Base-by-base conservation (phyloP, 2,329 filamentous ascomycete species). In the Talaromyces sp. region DNA sequence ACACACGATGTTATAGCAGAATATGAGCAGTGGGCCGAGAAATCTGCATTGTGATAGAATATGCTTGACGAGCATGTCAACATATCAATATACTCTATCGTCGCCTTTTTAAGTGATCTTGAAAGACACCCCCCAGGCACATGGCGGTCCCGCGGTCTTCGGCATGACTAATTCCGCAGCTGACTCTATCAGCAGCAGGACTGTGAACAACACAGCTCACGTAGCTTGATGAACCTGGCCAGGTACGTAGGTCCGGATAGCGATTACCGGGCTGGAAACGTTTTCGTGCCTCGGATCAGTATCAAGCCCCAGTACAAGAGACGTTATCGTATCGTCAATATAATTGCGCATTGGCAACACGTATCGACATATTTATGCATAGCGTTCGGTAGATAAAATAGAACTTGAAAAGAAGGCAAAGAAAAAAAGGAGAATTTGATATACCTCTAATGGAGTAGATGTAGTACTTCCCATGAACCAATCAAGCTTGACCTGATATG, bases 1-100 rank as follows among this genome's bases (percentile, higher is more conserved):
- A 89, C 87, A 7, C 73, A 76, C 19, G 81, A 82, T 60, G 85
- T 90, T 81, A 78, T 89, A 62, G 72, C 79, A 16, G 83, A 81
- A 0, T 90, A 88, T 72, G 83, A 88, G 67, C 78, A 75, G 56
- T 90, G 86, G 86, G 70, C 75, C 45, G 71, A 71, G 19, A 45
- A 68, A 66, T 60, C 64, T 50, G 50, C 60, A 27, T 65, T 67
- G 62, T 60, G 56, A 59, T 45, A 22, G 33, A 5, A 6, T 19
- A 8, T 24, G n/a, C n/a, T 10, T 56, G 33, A 33, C 22, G 31
- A 24, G 33, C 19, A 22, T 56, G 33, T 24, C n/a, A 56, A 39
- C n/a, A 24, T 37, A 37, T 37, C n/a, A 14, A 1, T 19, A n/a
- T 16, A 14, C n/a, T 24, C n/a, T 37, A 24, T 22, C 31, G 6